Evolutionary conservation across 345 rosid species (phyloP).

Genomic region (Eucalyptus erythrocorys): DNA sequence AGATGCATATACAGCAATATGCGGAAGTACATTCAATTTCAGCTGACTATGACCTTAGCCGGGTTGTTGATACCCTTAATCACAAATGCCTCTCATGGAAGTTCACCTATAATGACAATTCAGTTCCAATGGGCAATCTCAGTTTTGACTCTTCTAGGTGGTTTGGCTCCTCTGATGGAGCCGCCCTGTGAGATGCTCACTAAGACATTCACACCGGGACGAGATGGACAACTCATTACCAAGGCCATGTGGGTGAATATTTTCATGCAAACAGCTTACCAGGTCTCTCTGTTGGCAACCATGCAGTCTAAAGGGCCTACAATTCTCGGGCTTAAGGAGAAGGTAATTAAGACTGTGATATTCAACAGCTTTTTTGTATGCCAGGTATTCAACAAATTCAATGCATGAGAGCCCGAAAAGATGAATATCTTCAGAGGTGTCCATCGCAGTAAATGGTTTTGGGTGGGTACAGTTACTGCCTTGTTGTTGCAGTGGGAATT

Average conservation of each 20-base stretch:
- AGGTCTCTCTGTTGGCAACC: neutral
- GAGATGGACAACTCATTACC: conserved; percentile 7
- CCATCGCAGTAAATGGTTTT: neutral
- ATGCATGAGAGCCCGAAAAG: neutral
- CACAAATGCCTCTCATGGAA: neutral
- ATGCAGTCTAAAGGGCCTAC: conserved; percentile 7
- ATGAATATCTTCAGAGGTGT: conserved; percentile 10
- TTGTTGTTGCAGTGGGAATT: neutral
- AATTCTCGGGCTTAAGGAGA: neutral
- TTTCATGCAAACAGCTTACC: conserved; percentile 4
- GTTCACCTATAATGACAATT: neutral
- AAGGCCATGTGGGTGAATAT: conserved; percentile 18
- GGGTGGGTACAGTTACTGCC: neutral
- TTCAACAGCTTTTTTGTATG: conserved; percentile 10
- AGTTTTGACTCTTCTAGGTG: neutral
- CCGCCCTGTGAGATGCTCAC: neutral
- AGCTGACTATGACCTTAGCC: neutral
- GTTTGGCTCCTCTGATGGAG: conserved; percentile 8
- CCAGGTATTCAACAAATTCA: conserved; percentile 15
- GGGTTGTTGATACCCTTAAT: neutral
- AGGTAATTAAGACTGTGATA: neutral
- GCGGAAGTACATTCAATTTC: neutral
- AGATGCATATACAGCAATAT: neutral
- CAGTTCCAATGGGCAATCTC: neutral
- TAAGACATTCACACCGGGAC: neutral